Percentiles rank a stretch among this genome's conserved stretches.
Evolutionary conservation across 1,284 basidiomycete genomes (phyloP).

Genomic region (Rhodotorula mucilaginosa): DNA sequence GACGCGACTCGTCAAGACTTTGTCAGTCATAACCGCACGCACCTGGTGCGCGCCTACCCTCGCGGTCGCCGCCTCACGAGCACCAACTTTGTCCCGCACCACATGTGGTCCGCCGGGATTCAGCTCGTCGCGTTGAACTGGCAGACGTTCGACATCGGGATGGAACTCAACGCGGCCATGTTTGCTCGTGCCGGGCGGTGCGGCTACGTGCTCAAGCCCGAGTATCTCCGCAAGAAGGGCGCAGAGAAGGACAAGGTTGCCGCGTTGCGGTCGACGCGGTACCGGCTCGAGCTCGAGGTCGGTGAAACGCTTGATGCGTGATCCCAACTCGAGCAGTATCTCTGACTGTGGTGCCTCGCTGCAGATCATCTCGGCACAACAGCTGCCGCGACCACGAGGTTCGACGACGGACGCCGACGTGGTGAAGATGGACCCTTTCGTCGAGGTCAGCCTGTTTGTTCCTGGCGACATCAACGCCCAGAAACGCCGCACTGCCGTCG

Average conservation of each 20-base stretch:
- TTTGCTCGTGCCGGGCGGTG: constrained; percentile 80
- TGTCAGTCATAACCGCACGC: constrained; percentile 81
- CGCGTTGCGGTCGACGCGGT: constrained; percentile 58
- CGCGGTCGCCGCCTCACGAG: constrained; percentile 76
- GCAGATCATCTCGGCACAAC: constrained; percentile 87
- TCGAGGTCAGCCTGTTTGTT: constrained; percentile 72
- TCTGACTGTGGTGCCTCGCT: neutral
- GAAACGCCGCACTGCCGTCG: constrained; percentile 32
- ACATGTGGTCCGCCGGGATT: constrained; percentile 84
- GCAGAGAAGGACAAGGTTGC: constrained; percentile 59
- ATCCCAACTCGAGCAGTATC: too few relatives aligned
- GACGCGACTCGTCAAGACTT: constrained; percentile 64
- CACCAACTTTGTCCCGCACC: constrained; percentile 85
- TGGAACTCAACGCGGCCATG: constrained; percentile 90
- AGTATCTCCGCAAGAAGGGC: constrained; percentile 63
- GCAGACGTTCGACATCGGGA: constrained; percentile 88
- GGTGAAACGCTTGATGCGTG: too few relatives aligned
- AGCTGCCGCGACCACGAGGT: constrained; percentile 72
- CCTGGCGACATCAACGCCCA: constrained; percentile 56
- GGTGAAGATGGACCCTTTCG: constrained; percentile 66
- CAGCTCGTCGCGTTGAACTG: constrained; percentile 98
- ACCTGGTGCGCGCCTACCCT: constrained; percentile 87
- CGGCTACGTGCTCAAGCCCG: constrained; percentile 90
- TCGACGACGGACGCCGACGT: constrained; percentile 61
- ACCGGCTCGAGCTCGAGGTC: constrained; percentile 66